Base-by-base conservation (phyloP, 208 protist genomes). In the Trypanosoma conorhini region DNA sequence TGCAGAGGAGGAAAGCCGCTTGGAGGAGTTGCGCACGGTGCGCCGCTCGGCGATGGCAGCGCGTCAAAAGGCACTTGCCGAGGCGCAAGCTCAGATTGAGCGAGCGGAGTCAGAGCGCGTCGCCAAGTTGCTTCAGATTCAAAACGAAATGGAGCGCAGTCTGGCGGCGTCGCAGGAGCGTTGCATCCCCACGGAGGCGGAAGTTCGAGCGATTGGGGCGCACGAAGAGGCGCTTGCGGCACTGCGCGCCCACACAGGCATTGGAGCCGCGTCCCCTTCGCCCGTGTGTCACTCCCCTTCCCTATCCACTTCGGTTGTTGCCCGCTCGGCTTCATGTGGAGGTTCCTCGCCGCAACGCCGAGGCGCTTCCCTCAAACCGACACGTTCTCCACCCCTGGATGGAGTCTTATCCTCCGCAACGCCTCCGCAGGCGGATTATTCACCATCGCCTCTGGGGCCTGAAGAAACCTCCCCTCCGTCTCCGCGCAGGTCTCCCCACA, bases 241-340 rank as follows among this genome's bases (percentile, higher is more conserved):
- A 22, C 33, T 70, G 19, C 64, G 64, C 7, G 51, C 64, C 50
- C 31, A 22, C 28, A 70, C 64, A 26, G 64, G 64, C 7, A 70
- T 70, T 38, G n/a, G 12, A n/a, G 0, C 33, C 9, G 3, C 22
- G 19, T 24, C 8, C 28, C 0, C 4, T 33, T 62, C 38, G 31
- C 51, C 54, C 22, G 48, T 67, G 42, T 48, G 48, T 57, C 44
- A 13, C 22, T 35, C 54, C 19, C 35, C 28, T 62, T 40, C 51
- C 10, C 5, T 13, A 60, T 19, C 21, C 31, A 15, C 35, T 68
- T n/a, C 30, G 24, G 51, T 22, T 52, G 15, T 40, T 38, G 24
- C 48, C 30, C 24, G n/a, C 44, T 22, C 19, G 28, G 28, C n/a
- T 26, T 28, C 55, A n/a, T 5, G 13, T 35, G 15, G 9, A 21